phyloP scores from a whole-genome alignment of 2,329 filamentous ascomycete genomes.

The Phialocephala subalpina region DNA sequence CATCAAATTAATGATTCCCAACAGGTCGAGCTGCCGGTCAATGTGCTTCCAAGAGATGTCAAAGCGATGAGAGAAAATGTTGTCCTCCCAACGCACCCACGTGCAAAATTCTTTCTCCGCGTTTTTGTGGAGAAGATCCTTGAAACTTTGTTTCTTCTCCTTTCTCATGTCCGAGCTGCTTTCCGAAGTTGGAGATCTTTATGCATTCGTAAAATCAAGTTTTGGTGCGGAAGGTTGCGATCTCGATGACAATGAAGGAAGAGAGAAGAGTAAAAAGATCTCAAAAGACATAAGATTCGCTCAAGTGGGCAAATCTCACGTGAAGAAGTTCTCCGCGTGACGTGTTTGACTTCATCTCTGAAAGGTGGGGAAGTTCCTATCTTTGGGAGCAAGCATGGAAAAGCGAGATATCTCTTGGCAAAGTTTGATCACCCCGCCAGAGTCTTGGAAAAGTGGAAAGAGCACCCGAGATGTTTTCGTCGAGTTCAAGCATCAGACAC shows the following conservation, averaged over 20 bases:
- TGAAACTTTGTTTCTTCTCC: neutral
- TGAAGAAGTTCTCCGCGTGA: neutral
- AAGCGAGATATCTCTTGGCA: neutral
- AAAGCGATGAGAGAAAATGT: neutral
- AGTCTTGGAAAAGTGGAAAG: slow-evolving; percentile 1
- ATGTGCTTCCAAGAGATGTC: neutral
- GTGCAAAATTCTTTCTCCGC: neutral
- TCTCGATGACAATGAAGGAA: neutral
- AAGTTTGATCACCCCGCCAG: slow-evolving; percentile 7
- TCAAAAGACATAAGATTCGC: no score
- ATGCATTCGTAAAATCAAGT: neutral
- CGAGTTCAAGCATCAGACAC: no score
- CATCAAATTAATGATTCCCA: no score
- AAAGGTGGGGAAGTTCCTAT: neutral
- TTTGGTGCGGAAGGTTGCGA: neutral
- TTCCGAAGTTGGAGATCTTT: neutral
- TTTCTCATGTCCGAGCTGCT: neutral
- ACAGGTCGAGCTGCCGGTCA: no score
- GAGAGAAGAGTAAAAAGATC: neutral
- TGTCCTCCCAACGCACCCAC: slow-evolving; percentile 7
- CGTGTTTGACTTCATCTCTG: neutral
- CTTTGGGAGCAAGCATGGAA: no score
- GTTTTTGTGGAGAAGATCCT: slow-evolving; percentile 4
- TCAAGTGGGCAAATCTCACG: neutral
- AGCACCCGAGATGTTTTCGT: neutral